Evolutionary conservation across 2,329 filamentous ascomycete species (phyloP), one percentile per base, ranked within the genome.

Genomic region (Tolypocladium tundrense): DNA sequence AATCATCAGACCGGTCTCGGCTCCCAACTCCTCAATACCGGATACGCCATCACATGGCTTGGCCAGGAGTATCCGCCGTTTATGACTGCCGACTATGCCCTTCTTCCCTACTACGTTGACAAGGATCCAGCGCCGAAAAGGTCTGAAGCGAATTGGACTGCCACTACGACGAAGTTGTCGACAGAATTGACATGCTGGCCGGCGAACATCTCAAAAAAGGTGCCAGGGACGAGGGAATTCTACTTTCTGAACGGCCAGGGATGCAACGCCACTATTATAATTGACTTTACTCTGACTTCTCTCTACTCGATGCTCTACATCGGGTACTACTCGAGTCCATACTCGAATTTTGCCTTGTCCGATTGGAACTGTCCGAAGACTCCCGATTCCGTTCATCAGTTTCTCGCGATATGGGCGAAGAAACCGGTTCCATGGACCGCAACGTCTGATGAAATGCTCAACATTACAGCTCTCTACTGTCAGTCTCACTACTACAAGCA

Each of bases 1-100:
- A 24, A 4, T 4, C n/a, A 43, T 21, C 42, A 43, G n/a, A 11
- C n/a, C 8, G 9, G 8, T 8, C 42, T 21, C n/a, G 42, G 21
- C 4, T 10, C n/a, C n/a, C 5, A 9, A 24, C 11, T 43, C 10
- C 42, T 43, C 0, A 76, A 80, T 10, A 74, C 70, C 0, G 75
- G 74, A 0, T 81, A 80, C 56, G 75, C 73, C 0, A 72, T 79
- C 0, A 69, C 70, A 0, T 79, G 77, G 73, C 67, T 82, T 0
- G 72, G 73, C 0, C 79, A 82, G 19, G 65, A 66, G 0, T 63
- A 75, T 0, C 79, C 79, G 0, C 40, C 67, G 0, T 84, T 76
- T 56, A 81, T 76, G 39, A 73, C 75, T 0, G 35, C 67, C 0
- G 65, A 79, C 0, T 79, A 74, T 31, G 72, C 74, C 0, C 56